Conservation (phyloP, 1,284 basidiomycete species). For the Ustilago hordei region DNA sequence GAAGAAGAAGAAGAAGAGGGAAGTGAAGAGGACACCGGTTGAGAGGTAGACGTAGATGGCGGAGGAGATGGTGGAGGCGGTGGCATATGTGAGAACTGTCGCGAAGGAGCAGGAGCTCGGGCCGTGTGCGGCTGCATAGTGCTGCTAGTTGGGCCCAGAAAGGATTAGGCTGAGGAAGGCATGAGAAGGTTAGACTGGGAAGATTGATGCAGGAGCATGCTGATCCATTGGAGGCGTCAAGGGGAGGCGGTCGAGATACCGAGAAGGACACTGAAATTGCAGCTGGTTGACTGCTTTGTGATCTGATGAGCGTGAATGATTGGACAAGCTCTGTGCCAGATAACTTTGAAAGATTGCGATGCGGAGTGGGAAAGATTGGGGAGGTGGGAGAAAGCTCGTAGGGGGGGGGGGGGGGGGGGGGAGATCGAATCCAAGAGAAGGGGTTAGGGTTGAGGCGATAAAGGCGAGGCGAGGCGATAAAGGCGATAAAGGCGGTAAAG, state of each 20-base stretch:
- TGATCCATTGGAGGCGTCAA: background rate
- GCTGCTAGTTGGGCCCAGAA: background rate
- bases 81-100: constrained; percentile 6
- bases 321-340: constrained; percentile 1
- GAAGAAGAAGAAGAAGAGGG: background rate
- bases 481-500: background rate
- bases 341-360: constrained; percentile 5
- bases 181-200: background rate
- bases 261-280: background rate
- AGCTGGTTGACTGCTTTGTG: background rate
- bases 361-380: background rate
- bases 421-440: background rate
- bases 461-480: too few relatives aligned
- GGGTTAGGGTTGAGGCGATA: background rate
- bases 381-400: background rate
- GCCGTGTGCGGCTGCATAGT: background rate
- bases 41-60: constrained; percentile 17
- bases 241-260: background rate
- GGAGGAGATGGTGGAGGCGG: constrained; percentile 15
- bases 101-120: background rate
- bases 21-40: background rate
- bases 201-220: constrained; percentile 1
- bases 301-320: constrained; percentile 7
- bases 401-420: too few relatives aligned
- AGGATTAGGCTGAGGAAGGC: background rate